These are phyloP conservation scores for Trichosanthes truncata DNA, from an alignment of 306 rosid genomes.

Conservation along the genomic window DNA sequence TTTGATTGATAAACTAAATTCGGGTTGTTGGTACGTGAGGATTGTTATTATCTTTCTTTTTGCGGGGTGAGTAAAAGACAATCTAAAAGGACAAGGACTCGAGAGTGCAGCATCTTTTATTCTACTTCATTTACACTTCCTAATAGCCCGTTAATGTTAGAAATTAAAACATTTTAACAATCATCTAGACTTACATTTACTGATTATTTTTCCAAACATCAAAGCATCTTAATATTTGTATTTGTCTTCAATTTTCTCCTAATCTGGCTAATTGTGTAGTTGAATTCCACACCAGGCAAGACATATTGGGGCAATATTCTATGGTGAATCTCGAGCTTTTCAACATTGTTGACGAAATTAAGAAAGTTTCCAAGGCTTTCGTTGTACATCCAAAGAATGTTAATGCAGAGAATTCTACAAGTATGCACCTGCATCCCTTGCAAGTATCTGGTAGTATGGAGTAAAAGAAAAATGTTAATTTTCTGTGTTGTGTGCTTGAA, in stretches of 20 bases:
- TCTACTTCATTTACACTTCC: not conserved
- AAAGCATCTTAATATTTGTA: not conserved
- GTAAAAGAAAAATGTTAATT: not conserved
- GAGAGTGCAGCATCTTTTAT: too few relatives aligned
- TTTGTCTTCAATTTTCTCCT: not conserved
- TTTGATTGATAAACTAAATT: too few relatives aligned
- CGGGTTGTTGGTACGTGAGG: too few relatives aligned
- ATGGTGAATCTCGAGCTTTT: conserved; percentile 92
- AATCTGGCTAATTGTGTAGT: not conserved
- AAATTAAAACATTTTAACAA: not conserved
- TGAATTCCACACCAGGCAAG: conserved; percentile 43
- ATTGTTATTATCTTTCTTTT: too few relatives aligned
- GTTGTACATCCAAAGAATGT: conserved; percentile 77
- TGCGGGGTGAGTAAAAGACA: too few relatives aligned
- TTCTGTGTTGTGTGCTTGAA: not conserved
- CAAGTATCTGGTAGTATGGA: not conserved
- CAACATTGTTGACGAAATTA: conserved; percentile 86
- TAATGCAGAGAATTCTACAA: conserved; percentile 65
- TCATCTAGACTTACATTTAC: not conserved
- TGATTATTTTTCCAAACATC: not conserved
- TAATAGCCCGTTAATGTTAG: not conserved
- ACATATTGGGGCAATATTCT: conserved; percentile 75
- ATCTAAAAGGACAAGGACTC: too few relatives aligned
- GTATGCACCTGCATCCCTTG: conserved; percentile 21
- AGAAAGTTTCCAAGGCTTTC: conserved; percentile 82